Conservation (phyloP, 305 asterid genomes). For the Solanum hybrid region DNA sequence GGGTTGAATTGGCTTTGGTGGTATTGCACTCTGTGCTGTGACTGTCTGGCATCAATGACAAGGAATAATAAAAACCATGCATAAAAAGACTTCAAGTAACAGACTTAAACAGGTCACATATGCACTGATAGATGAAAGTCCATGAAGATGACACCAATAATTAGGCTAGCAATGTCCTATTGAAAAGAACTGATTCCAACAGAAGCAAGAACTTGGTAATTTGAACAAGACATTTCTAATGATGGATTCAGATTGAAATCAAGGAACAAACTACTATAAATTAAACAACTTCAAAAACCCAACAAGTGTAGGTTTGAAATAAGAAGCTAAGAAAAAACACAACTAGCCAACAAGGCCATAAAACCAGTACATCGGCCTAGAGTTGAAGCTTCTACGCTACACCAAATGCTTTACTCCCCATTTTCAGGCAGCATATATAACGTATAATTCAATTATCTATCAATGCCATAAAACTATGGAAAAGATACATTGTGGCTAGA, state of each 20-base stretch:
- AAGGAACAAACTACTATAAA: neutral
- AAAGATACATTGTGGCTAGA: neutral
- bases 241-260: neutral
- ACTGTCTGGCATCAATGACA: constrained; percentile 21
- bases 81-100: neutral
- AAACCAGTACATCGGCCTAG: neutral
- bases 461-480: neutral
- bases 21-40: constrained; percentile 15
- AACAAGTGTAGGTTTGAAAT: neutral
- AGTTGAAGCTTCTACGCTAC: neutral
- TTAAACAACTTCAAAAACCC: neutral
- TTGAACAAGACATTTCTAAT: neutral
- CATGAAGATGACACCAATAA: neutral
- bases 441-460: neutral
- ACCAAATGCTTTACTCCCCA: neutral
- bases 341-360: neutral
- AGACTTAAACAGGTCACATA: neutral
- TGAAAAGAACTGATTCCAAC: neutral
- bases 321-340: neutral
- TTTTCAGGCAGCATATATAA: neutral
- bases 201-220: neutral
- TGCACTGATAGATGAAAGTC: neutral
- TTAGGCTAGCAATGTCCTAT: neutral
- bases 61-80: neutral
- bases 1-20: constrained; percentile 53